phyloP scores from a whole-genome alignment of 352 stramenopile species.

The Peronospora belbahrii region DNA sequence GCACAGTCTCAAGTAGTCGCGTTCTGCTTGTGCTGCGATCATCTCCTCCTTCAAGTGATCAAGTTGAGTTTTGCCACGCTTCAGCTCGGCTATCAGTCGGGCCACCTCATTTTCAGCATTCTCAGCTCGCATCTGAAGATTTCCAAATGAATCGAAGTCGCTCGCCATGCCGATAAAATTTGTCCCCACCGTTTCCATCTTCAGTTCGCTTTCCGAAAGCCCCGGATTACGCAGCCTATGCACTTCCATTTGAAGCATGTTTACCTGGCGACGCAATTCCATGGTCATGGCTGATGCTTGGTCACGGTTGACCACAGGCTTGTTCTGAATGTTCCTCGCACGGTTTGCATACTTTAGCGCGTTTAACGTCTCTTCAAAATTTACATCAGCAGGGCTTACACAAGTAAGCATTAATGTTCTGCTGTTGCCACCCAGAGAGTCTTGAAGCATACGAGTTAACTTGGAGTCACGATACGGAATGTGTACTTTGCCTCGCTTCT shows the following conservation, averaged over 20 bases:
- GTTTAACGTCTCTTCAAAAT: constrained; percentile 89
- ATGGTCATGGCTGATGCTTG: constrained; percentile 63
- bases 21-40: constrained; percentile 78
- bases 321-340: constrained; percentile 87
- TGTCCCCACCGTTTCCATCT: constrained; percentile 47
- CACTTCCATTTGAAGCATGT: constrained; percentile 77
- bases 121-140: constrained; percentile 61
- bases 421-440: constrained; percentile 88
- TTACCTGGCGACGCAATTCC: constrained; percentile 68
- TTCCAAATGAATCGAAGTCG: constrained; percentile 74
- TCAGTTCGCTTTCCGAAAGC: constrained; percentile 71
- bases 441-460: constrained; percentile 90
- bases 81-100: constrained; percentile 63
- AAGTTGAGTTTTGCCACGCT: constrained; percentile 68
- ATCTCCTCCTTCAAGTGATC: constrained; percentile 81
- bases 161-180: constrained; percentile 58
- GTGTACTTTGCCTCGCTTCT: constrained; percentile 86
- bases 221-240: constrained; percentile 74
- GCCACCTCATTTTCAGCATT: constrained; percentile 74
- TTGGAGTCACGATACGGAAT: constrained; percentile 93
- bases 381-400: constrained; percentile 87
- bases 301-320: constrained; percentile 81
- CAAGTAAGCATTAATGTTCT: constrained; percentile 90
- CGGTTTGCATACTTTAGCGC: constrained; percentile 90
- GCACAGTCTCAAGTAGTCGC: constrained; percentile 67